phyloP scores from a whole-genome alignment of 106 monocot species.

The Dioscorea dumetorum region DNA sequence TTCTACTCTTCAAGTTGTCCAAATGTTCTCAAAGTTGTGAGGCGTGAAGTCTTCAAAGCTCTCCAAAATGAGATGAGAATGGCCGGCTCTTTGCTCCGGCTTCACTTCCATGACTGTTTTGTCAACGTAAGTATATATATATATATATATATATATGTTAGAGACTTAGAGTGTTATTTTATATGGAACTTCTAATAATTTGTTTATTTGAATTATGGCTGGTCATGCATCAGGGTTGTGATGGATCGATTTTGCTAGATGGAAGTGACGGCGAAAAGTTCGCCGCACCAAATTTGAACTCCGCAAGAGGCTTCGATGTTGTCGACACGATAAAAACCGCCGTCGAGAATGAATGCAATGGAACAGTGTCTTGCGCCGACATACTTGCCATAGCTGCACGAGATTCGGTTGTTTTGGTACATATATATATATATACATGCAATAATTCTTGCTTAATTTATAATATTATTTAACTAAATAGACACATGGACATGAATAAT shows the following conservation, averaged over 20 bases:
- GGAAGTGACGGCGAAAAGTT: conserved; percentile 54
- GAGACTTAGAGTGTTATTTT: not conserved
- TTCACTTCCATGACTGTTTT: conserved; percentile 81
- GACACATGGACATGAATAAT: no score
- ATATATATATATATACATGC: not conserved
- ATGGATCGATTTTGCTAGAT: conserved; percentile 57
- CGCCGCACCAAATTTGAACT: conserved; percentile 44
- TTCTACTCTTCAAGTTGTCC: conserved; percentile 55
- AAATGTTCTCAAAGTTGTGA: conserved; percentile 25
- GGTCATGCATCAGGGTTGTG: conserved; percentile 64
- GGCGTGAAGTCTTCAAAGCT: conserved; percentile 28
- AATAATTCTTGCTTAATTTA: not conserved
- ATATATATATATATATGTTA: not conserved
- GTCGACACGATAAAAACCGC: conserved; percentile 54
- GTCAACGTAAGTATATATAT: conserved; percentile 37
- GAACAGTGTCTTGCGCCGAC: conserved; percentile 62
- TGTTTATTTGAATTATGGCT: not conserved
- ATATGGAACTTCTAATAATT: not conserved
- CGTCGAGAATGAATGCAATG: conserved; percentile 47
- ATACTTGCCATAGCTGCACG: conserved; percentile 60
- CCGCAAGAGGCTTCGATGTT: conserved; percentile 55
- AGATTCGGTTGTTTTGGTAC: conserved; percentile 47
- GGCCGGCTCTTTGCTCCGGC: conserved; percentile 63
- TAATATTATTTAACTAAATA: not conserved
- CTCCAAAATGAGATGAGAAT: conserved; percentile 51